Percentiles rank a stretch among this genome's conserved stretches.
phyloP scores from a whole-genome alignment of 768 basidiomycete genomes.

The Myochromella boudieri region DNA sequence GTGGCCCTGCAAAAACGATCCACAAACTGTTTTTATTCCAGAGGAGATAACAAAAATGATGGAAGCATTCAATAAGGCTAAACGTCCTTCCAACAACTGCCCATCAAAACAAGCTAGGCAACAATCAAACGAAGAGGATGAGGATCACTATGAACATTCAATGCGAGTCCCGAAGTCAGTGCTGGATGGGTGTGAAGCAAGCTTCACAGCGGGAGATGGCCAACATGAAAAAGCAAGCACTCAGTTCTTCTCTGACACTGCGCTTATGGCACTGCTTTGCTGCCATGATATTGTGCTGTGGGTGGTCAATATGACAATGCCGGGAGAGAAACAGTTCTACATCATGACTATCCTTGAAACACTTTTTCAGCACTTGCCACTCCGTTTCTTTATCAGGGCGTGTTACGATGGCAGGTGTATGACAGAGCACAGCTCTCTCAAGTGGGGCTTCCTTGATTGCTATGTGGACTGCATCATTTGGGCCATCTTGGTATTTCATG shows the following conservation, averaged over 20 bases:
- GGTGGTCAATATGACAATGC: constrained; percentile 34
- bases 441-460: constrained; percentile 12
- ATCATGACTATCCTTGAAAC: constrained; percentile 17
- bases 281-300: constrained; percentile 32
- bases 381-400: too few species aligned
- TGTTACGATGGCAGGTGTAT: too few species aligned
- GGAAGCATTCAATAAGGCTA: too few species aligned
- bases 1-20: too few species aligned
- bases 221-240: constrained; percentile 25
- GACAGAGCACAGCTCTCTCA: background rate
- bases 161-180: constrained; percentile 27
- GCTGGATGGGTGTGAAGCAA: constrained; percentile 30
- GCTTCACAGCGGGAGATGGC: constrained; percentile 31
- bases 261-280: constrained; percentile 37
- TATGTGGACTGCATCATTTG: constrained; percentile 23
- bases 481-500: constrained; percentile 35
- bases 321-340: constrained; percentile 31
- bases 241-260: constrained; percentile 29
- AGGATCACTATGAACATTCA: constrained; percentile 18
- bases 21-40: too few species aligned
- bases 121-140: background rate
- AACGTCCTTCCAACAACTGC: too few species aligned
- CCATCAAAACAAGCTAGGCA: too few species aligned
- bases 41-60: too few species aligned
- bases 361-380: constrained; percentile 35